Percentiles rank a stretch among this genome's conserved stretches.
Evolutionary conservation across 2,329 filamentous ascomycete genomes (phyloP).

Genomic region (Tricladium varicosporioides): DNA sequence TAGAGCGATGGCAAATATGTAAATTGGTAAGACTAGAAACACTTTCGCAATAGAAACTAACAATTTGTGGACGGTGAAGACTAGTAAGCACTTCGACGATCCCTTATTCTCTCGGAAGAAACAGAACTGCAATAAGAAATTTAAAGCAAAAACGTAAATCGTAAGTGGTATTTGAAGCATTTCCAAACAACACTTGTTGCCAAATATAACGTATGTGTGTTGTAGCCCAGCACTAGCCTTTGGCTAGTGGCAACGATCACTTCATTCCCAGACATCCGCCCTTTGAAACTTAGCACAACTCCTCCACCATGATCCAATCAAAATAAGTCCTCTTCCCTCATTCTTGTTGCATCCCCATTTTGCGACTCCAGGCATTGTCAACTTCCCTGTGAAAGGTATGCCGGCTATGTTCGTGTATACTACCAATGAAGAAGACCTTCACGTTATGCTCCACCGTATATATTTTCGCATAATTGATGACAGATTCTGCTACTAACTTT

Average conservation of each 20-base stretch:
- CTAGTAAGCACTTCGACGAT: too few relatives aligned
- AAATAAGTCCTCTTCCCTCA: neutral
- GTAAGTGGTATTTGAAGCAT: too few relatives aligned
- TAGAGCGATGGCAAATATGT: too few relatives aligned
- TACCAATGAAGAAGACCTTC: conserved; percentile 25
- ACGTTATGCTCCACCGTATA: conserved; percentile 29
- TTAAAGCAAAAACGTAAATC: neutral
- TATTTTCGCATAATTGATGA: conserved; percentile 29
- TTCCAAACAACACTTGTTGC: neutral
- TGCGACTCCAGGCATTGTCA: conserved; percentile 9
- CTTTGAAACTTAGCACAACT: neutral
- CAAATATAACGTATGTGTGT: neutral
- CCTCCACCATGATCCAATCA: neutral
- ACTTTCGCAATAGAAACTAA: too few relatives aligned
- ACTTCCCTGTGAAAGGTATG: conserved; percentile 9
- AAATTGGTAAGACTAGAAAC: too few relatives aligned
- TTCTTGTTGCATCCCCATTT: neutral
- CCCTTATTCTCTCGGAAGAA: too few relatives aligned
- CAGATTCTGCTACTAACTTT: conserved; percentile 11
- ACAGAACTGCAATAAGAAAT: too few relatives aligned
- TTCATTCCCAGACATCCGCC: neutral
- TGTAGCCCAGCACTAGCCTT: neutral
- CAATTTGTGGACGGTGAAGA: too few relatives aligned
- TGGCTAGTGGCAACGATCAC: neutral
- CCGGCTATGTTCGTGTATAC: conserved; percentile 7